Conservation (phyloP, 1,139 yeast genomes). For the Zhuliangozyma blackwelliae region DNA sequence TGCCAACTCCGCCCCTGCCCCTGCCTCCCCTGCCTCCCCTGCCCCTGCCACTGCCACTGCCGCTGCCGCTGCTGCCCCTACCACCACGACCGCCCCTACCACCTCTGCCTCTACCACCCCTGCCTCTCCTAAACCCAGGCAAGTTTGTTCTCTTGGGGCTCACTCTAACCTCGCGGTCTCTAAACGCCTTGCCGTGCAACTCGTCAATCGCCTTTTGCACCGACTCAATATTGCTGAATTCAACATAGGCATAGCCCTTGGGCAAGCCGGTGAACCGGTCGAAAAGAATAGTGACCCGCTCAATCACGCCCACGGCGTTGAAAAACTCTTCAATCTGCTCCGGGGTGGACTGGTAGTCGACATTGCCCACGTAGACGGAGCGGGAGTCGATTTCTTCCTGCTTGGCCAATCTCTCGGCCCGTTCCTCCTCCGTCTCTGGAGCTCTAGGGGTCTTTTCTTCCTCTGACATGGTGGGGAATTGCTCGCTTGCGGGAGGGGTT, state of each 20-base stretch:
- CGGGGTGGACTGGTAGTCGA: constrained; percentile 39
- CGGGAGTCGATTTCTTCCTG: constrained; percentile 35
- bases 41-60: constrained; percentile 11
- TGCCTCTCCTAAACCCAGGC: constrained; percentile 28
- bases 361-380: constrained; percentile 43
- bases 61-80: constrained; percentile 14
- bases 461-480: constrained; percentile 3
- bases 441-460: constrained; percentile 5
- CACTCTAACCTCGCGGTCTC: constrained; percentile 36
- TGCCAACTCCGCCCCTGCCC: constrained; percentile 11
- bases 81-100: constrained; percentile 20
- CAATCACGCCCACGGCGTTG: constrained; percentile 30
- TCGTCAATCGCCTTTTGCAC: constrained; percentile 34
- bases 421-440: constrained; percentile 25
- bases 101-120: constrained; percentile 20
- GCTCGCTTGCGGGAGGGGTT: too few relatives aligned
- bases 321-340: constrained; percentile 39
- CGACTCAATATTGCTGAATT: constrained; percentile 26
- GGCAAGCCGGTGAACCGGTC: constrained; percentile 37
- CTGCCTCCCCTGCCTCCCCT: constrained; percentile 13
- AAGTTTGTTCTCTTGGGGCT: constrained; percentile 37
- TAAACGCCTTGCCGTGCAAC: constrained; percentile 30
- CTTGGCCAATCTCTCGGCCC: constrained; percentile 23
- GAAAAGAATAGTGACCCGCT: constrained; percentile 37
- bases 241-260: constrained; percentile 46